These are phyloP conservation scores for Peniophora sp. DNA, from an alignment of 1,284 basidiomycete species.

Conservation along the genomic window DNA sequence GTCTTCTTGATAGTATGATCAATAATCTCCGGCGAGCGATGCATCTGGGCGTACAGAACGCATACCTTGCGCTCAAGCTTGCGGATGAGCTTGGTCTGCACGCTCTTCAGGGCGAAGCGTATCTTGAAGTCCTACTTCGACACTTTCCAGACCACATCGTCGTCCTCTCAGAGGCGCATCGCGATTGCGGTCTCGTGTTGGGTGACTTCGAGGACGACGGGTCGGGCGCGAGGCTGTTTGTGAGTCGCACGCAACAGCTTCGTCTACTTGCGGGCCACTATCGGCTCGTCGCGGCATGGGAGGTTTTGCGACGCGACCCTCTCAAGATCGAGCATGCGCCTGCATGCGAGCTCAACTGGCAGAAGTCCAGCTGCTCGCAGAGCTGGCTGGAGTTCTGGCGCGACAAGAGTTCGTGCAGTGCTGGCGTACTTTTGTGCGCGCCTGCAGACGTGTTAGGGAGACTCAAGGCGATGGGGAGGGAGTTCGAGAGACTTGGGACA, in stretches of 20 bases:
- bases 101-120: conserved; percentile 50
- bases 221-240: conserved; percentile 26
- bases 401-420: conserved; percentile 48
- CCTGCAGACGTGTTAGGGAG: conserved; percentile 57
- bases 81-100: conserved; percentile 57
- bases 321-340: conserved; percentile 51
- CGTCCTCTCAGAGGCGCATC: conserved; percentile 12
- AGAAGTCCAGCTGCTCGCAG: conserved; percentile 58
- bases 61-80: conserved; percentile 60
- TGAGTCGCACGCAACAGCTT: conserved; percentile 47
- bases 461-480: conserved; percentile 47
- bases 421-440: conserved; percentile 45
- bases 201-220: conserved; percentile 29
- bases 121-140: conserved; percentile 51
- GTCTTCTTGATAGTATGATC: conserved; percentile 50
- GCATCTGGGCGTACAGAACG: conserved; percentile 47
- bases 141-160: conserved; percentile 41
- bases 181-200: conserved; percentile 17
- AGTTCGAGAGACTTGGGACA: conserved; percentile 57
- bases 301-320: conserved; percentile 44
- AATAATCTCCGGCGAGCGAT: conserved; percentile 49
- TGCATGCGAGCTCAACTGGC: conserved; percentile 57
- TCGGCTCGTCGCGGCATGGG: conserved; percentile 56
- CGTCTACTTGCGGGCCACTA: conserved; percentile 60
- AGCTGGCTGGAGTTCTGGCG: conserved; percentile 65